Evolutionary conservation across 768 basidiomycete species (phyloP).

Genomic region (Podaxis sp.): DNA sequence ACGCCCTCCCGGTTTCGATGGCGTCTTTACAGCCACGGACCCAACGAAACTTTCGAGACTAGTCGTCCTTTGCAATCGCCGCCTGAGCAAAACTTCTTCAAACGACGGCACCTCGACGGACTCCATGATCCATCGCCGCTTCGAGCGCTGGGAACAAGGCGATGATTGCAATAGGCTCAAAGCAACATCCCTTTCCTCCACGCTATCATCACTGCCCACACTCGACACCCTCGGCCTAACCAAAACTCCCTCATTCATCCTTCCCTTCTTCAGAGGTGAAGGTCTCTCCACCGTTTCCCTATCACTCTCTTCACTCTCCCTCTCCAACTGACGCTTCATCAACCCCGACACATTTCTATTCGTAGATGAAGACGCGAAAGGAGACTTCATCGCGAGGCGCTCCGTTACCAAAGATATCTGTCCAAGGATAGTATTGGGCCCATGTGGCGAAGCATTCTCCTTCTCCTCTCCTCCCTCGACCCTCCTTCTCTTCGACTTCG

Average conservation of each 20-base stretch:
- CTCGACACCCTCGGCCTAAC: slow-evolving; percentile 3
- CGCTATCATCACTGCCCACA: slow-evolving; percentile 25
- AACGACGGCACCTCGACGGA: slow-evolving; percentile 32
- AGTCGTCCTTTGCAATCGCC: background rate
- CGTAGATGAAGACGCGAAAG: slow-evolving; percentile 18
- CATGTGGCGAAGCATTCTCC: slow-evolving; percentile 56
- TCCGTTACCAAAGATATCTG: slow-evolving; percentile 42
- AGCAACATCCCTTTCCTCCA: slow-evolving; percentile 30
- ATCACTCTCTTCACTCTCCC: slow-evolving; percentile 33
- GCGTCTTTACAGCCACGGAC: background rate
- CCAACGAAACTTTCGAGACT: slow-evolving; percentile 5
- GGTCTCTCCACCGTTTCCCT: slow-evolving; percentile 22
- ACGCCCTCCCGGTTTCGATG: slow-evolving; percentile 7
- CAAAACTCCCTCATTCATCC: slow-evolving; percentile 4
- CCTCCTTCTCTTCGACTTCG: slow-evolving; percentile 29
- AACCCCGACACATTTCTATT: background rate
- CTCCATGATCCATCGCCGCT: slow-evolving; percentile 51
- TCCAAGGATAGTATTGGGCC: background rate
- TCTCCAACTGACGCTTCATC: slow-evolving; percentile 37
- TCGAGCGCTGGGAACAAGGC: slow-evolving; percentile 17
- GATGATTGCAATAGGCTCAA: slow-evolving; percentile 6
- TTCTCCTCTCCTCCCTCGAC: slow-evolving; percentile 45
- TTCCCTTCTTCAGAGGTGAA: slow-evolving; percentile 23
- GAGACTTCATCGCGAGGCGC: slow-evolving; percentile 41
- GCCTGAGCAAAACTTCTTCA: slow-evolving; percentile 4